Conservation (phyloP, 2,329 filamentous ascomycete genomes). For the Trichoderma sp. region DNA sequence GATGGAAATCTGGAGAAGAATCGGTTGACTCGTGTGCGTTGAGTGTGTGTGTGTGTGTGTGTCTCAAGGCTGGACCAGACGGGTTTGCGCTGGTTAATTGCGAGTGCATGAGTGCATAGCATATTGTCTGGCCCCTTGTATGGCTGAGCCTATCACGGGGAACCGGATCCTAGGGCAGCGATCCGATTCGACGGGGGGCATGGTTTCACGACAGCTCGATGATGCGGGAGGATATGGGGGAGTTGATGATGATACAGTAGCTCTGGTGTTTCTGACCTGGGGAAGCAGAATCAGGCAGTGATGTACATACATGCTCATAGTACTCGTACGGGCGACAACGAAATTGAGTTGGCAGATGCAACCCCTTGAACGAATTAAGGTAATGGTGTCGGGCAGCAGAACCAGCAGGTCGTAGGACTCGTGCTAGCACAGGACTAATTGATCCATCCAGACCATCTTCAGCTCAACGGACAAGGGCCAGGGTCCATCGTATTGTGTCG, state of each 20-base stretch:
- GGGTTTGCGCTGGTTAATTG: neutral
- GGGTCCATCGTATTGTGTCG: neutral
- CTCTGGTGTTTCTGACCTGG: neutral
- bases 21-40: neutral
- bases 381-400: neutral
- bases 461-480: neutral
- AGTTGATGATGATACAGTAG: neutral
- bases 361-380: neutral
- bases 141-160: neutral
- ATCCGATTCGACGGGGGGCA: constrained; percentile 4
- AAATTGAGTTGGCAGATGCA: neutral
- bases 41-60: neutral
- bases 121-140: neutral
- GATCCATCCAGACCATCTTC: neutral
- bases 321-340: neutral
- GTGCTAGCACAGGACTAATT: neutral
- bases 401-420: neutral
- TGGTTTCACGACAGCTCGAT: neutral
- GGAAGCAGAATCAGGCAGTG: neutral
- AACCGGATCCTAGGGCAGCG: neutral
- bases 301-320: neutral
- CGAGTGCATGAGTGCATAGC: neutral
- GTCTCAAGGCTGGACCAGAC: neutral
- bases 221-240: neutral
- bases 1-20: no score